A percentile compares a stretch with the other conserved stretches of the same genome.
phyloP scores from a whole-genome alignment of 1,139 yeast species.

The Meyerozyma sp. region DNA sequence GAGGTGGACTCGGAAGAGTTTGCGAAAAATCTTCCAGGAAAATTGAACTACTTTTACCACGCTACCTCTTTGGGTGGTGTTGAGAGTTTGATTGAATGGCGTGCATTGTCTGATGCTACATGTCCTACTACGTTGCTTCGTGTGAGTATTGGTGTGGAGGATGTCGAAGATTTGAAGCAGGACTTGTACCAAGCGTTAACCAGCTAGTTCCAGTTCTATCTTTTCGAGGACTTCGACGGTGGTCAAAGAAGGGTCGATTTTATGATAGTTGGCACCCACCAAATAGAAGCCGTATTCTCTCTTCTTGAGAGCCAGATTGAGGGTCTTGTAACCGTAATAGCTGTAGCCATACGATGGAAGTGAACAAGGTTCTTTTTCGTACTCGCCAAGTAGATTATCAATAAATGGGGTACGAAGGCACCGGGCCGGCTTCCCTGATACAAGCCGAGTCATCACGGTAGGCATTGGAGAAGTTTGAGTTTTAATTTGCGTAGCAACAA shows the following conservation, averaged over 20 bases:
- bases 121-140: conserved; percentile 58
- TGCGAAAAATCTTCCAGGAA: conserved; percentile 64
- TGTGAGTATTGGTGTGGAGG: conserved; percentile 75
- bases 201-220: conserved; percentile 2
- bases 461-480: conserved; percentile 6
- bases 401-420: conserved; percentile 30
- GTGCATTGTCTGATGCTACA: conserved; percentile 64
- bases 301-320: conserved; percentile 10
- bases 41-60: conserved; percentile 69
- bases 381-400: conserved; percentile 5
- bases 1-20: conserved; percentile 43
- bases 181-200: conserved; percentile 43
- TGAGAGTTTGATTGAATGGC: conserved; percentile 88
- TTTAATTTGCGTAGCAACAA: conserved; percentile 9
- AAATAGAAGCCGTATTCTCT: conserved; percentile 25
- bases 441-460: conserved; percentile 29
- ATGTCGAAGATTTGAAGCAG: conserved; percentile 61
- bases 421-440: conserved; percentile 38
- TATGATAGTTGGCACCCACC: conserved; percentile 29
- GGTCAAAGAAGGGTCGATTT: conserved; percentile 6
- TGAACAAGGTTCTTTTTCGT: conserved; percentile 4
- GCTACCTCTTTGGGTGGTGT: conserved; percentile 95
- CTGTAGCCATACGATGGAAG: conserved; percentile 35
- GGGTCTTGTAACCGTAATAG: conserved; percentile 27
- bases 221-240: background rate